Conservation (phyloP, 2,329 filamentous ascomycete genomes). For the Pseudopyrenochaeta lycopersici region DNA sequence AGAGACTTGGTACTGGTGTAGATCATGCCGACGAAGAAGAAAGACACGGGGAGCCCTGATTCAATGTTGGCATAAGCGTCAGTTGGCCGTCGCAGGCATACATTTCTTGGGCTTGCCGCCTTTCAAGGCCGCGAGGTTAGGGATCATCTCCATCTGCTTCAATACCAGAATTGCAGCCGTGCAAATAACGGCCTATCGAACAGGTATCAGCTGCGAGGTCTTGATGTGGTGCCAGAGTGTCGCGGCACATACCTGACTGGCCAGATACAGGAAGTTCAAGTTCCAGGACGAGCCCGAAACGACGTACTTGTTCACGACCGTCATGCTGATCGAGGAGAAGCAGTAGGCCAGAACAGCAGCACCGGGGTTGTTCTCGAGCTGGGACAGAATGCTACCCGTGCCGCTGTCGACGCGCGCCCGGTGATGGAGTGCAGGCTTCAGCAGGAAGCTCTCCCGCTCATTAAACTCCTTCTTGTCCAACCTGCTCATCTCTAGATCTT, state of each 20-base stretch:
- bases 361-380: not conserved
- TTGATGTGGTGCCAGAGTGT: not conserved
- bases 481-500: not conserved
- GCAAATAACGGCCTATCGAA: not conserved
- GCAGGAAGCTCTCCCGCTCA: not conserved
- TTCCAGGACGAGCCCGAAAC: not conserved
- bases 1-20: slow-evolving; percentile 97
- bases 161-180: not conserved
- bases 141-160: not conserved
- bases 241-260: not conserved
- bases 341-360: not conserved
- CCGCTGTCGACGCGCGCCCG: not conserved
- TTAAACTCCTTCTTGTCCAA: not conserved
- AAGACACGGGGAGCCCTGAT: slow-evolving; percentile 91
- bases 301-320: not conserved
- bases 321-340: not conserved
- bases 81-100: too few relatives aligned
- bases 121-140: not conserved
- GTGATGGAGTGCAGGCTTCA: not conserved
- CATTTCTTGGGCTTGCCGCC: not conserved
- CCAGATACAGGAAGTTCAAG: not conserved
- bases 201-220: not conserved
- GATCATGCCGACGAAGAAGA: slow-evolving; percentile 98
- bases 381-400: not conserved
- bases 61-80: not conserved